Evolutionary conservation across 78 protist species (phyloP), one percentile per base, ranked within the genome.

Genomic region (Acrasis kona): DNA sequence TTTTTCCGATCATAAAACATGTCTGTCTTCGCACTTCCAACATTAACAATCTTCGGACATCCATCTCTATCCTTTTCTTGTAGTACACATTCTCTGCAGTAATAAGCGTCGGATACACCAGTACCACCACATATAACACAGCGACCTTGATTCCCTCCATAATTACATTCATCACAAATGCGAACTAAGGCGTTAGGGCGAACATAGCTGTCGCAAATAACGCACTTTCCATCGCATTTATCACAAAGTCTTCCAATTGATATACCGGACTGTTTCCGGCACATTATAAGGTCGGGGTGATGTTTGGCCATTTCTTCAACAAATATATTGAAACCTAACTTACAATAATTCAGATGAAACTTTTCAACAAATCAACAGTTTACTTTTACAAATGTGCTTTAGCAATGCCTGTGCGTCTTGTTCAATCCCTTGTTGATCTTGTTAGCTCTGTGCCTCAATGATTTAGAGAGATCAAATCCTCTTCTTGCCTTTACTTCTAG

Each of bases 21-120:
- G 73, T 93, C 97, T 7, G 89, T 89, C 58, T 81, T 83, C 3
- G 97, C 73, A 50, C 83, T 70, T 9, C 96, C 94, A 1, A 93
- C 27, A 57, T 95, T 95, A 37, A 92, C 87, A 73, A 95, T 89
- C 42, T 87, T 90, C 5, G 98, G 98, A 76, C 98, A 95, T 0
- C 98, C 98, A 37, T 93, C 96, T 30, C 96, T 50, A 74, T 94
- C 98, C 50, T 94, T 92, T 58, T 92, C 98, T 39, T 83, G 86
- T n/a, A 87, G 41, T 0, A 88, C 83, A 76, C 98, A 94, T 40
- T 90, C 94, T 8, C 82, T 83, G 77, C 98, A 94, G 76, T 92
- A 94, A 72, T 87, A 94, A 5, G 98, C 98, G 66, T 92, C 96
- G 30, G 93, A 82, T 28, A 89, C 71, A 35, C 96, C 97, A 2